Evolutionary conservation across 345 rosid species (phyloP).

Genomic region (Cardamine chenopodiifolia): DNA sequence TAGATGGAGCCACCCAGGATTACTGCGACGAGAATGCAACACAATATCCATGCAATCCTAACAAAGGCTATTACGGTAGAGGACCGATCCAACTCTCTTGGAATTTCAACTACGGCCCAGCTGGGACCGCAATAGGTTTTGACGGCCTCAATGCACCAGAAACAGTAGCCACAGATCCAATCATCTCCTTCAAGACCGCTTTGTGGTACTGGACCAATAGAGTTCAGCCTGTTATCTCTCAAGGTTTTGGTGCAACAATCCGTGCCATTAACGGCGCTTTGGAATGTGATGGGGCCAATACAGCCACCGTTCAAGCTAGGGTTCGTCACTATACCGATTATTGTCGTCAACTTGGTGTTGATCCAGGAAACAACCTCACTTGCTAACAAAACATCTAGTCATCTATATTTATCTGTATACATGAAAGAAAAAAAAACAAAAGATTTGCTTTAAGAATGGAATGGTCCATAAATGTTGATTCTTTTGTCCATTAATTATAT

Average conservation of each 20-base stretch:
- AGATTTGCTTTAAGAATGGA: conserved; percentile 6
- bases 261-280: conserved; percentile 59
- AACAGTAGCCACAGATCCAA: conserved; percentile 57
- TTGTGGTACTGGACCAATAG: conserved; percentile 71
- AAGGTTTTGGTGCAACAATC: conserved; percentile 76
- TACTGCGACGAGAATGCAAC: conserved; percentile 52
- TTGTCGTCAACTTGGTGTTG: conserved; percentile 57
- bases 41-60: conserved; percentile 57
- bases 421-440: not conserved
- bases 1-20: conserved; percentile 47
- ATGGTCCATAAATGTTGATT: conserved; percentile 8
- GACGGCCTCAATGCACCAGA: conserved; percentile 66
- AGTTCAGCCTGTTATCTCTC: conserved; percentile 53
- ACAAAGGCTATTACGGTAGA: conserved; percentile 61
- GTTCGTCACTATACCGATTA: conserved; percentile 55
- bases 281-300: conserved; percentile 57
- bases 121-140: conserved; percentile 53
- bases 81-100: conserved; percentile 72
- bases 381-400: conserved; percentile 45
- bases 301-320: conserved; percentile 49
- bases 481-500: not conserved
- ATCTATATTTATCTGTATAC: not conserved
- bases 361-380: conserved; percentile 57
- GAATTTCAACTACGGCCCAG: conserved; percentile 70
- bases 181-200: conserved; percentile 63